Base-by-base conservation (phyloP, 2,329 filamentous ascomycete species). In the Diaporthe ilicicola region DNA sequence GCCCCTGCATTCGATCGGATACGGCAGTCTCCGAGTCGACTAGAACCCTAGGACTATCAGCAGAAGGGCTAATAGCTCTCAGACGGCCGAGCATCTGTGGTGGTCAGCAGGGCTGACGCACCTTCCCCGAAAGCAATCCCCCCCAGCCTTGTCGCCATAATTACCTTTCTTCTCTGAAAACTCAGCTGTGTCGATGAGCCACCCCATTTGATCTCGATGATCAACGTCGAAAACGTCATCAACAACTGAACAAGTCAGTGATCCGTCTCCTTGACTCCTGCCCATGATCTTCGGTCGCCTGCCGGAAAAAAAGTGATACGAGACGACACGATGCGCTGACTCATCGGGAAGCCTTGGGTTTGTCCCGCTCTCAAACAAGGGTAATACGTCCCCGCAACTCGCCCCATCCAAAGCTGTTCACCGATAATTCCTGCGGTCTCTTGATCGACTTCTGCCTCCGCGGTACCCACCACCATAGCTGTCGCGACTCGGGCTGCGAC, bases 401-500 rank as follows among this genome's bases (percentile, higher is more conserved):
- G 19, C 37, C 13, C 37, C 50, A 37, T 27, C 34, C 13, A 29
- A 37, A 10, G 15, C 34, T 55, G 32, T 42, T 72, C 71, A 80
- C 73, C 81, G 81, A 62, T 81, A 75, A 64, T 77, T 78, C 39
- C 81, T 81, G 27, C 78, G 78, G 39, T 77, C 79, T 70, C 81
- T 84, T 46, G 83, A 85, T 59, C 79, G 80, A 68, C 81, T 83
- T 42, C 77, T 78, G 22, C 74, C 79, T 55, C 79, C 77, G 50
- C 76, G 78, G 39, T 79, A 76, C 55, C 82, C 80, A 73, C 80
- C 81, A 55, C 79, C 81, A 73, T 86, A 82, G 75, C 85, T 87
- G 73, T 80, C 83, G 53, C 82, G 83, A 69, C 85, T 87, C 10
- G 82, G 84, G 73, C 86, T 89, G 50, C 86, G 84, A 51, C 82